Evolutionary conservation across 192 early-diverging fungal genomes (phyloP).

Genomic region (Backusella mclennaniae): DNA sequence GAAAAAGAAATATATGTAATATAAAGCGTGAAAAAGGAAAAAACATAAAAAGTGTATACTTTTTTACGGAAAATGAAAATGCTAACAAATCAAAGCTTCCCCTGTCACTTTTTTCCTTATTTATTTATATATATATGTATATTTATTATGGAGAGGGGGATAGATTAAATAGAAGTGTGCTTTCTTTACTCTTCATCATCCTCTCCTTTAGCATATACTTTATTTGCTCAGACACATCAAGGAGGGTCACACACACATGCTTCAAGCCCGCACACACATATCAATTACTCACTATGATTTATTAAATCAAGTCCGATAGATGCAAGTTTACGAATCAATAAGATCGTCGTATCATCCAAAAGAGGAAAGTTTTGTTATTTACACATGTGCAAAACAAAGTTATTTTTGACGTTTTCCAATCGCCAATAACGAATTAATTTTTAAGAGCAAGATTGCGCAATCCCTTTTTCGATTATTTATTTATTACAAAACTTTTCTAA

Average conservation of each 20-base stretch:
- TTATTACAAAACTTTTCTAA: too few relatives aligned
- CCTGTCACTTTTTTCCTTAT: background rate
- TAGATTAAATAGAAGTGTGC: background rate
- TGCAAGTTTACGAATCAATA: background rate
- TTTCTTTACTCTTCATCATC: background rate
- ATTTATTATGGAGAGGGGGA: background rate
- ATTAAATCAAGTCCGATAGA: background rate
- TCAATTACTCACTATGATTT: background rate
- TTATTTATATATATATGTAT: background rate
- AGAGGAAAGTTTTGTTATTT: background rate
- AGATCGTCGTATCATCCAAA: slow-evolving; percentile 2
- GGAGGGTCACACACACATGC: background rate
- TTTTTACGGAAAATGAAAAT: background rate
- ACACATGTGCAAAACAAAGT: background rate
- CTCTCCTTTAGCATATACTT: background rate
- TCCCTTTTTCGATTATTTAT: background rate
- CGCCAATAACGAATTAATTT: background rate
- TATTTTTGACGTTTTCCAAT: background rate
- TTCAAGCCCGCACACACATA: background rate
- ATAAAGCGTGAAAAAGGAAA: background rate
- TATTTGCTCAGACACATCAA: background rate
- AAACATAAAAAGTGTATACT: background rate
- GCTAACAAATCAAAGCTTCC: background rate
- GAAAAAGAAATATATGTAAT: background rate
- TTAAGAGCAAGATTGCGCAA: background rate